Conservation (phyloP, 1,139 yeast species). For the Hyphopichia burtonii region DNA sequence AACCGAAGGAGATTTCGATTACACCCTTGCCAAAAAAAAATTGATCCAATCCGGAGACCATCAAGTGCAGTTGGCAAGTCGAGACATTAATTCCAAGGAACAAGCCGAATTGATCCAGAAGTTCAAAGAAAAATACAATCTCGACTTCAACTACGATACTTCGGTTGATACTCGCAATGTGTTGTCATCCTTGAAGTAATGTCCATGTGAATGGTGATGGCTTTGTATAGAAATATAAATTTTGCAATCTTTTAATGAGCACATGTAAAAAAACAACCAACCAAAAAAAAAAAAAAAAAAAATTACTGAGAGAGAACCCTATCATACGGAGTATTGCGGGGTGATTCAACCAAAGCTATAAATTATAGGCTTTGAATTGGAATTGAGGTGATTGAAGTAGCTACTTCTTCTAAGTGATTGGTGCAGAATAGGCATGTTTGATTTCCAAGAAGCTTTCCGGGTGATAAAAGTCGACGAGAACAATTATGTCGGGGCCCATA, state of each 20-base stretch:
- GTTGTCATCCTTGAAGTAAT: neutral
- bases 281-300: too few relatives aligned
- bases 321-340: too few relatives aligned
- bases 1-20: neutral
- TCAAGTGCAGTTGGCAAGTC: neutral
- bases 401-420: too few relatives aligned
- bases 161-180: neutral
- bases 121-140: neutral
- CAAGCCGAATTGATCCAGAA: neutral
- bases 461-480: constrained; percentile 30
- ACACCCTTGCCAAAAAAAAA: neutral
- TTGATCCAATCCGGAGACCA: neutral
- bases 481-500: constrained; percentile 37
- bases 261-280: neutral
- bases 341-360: too few relatives aligned
- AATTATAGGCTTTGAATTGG: too few relatives aligned
- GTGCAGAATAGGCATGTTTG: constrained; percentile 4
- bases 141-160: neutral
- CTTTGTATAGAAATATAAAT: neutral
- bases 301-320: too few relatives aligned
- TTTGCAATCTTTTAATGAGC: neutral
- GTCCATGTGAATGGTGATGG: neutral
- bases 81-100: neutral
- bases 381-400: too few relatives aligned
- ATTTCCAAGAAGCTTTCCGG: constrained; percentile 41